Evolutionary conservation across 2,329 filamentous ascomycete species (phyloP).

Genomic region (Proliferodiscus dingleyae): DNA sequence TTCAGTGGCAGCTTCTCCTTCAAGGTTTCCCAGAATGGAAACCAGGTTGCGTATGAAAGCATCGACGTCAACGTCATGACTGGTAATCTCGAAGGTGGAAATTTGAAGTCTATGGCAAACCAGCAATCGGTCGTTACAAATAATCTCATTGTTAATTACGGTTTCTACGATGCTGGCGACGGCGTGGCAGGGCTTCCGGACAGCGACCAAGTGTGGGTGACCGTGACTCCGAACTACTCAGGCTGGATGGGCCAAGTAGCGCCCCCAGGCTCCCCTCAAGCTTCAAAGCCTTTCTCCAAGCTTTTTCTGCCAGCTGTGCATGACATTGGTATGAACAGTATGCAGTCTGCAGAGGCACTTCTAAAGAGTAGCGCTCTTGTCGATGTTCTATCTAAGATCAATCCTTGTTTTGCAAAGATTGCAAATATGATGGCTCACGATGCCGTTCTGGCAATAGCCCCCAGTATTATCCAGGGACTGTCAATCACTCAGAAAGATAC

Average conservation of each 20-base stretch:
- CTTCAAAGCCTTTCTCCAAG: slow-evolving; percentile 37
- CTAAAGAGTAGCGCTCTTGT: slow-evolving; percentile 30
- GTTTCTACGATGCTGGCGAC: slow-evolving; percentile 45
- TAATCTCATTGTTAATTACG: slow-evolving; percentile 40
- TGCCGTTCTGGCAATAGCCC: slow-evolving; percentile 29
- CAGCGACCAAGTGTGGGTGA: slow-evolving; percentile 42
- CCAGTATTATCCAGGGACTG: slow-evolving; percentile 41
- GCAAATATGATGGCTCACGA: slow-evolving; percentile 23
- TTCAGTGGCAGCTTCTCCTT: slow-evolving; percentile 42
- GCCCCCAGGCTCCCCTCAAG: slow-evolving; percentile 35
- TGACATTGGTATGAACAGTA: slow-evolving; percentile 49
- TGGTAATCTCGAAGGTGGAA: slow-evolving; percentile 39
- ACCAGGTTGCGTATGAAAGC: slow-evolving; percentile 39
- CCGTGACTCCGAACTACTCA: slow-evolving; percentile 39
- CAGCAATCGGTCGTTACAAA: slow-evolving; percentile 26
- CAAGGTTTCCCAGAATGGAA: slow-evolving; percentile 36
- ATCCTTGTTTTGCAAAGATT: slow-evolving; percentile 23
- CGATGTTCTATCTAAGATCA: slow-evolving; percentile 27
- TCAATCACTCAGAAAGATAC: slow-evolving; percentile 48
- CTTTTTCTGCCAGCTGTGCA: slow-evolving; percentile 43
- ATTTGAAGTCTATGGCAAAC: slow-evolving; percentile 21
- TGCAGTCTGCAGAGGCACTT: slow-evolving; percentile 38
- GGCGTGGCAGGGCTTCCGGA: slow-evolving; percentile 40
- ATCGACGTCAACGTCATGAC: slow-evolving; percentile 43
- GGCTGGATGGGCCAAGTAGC: slow-evolving; percentile 41